Conservation (phyloP, 2,329 filamentous ascomycete genomes). For the Stemphylium lycopersici region DNA sequence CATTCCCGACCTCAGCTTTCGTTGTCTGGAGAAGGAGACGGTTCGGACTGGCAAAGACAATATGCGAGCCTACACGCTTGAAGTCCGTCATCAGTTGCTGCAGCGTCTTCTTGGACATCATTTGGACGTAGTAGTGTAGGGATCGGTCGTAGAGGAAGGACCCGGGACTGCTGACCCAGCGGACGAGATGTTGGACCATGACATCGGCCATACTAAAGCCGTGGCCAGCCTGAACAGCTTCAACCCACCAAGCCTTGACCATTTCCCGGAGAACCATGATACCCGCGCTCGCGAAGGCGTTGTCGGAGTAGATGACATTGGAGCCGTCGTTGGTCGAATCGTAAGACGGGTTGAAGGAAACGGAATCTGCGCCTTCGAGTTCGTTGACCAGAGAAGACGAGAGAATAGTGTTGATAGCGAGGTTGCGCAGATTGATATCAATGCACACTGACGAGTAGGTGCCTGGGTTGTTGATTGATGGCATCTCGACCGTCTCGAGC, state of each 20-base stretch:
- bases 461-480: constrained; percentile 87
- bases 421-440: constrained; percentile 89
- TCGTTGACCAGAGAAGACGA: constrained; percentile 97
- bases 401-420: constrained; percentile 96
- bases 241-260: constrained; percentile 98
- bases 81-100: constrained; percentile 98
- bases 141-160: constrained; percentile 96
- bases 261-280: constrained; percentile 93
- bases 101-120: constrained; percentile 97
- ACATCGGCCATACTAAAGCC: constrained; percentile 84
- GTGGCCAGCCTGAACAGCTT: constrained; percentile 81
- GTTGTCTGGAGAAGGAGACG: constrained; percentile 91
- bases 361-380: constrained; percentile 84
- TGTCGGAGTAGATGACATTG: constrained; percentile 80
- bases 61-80: constrained; percentile 88
- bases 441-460: constrained; percentile 97
- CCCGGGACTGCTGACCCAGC: constrained; percentile 93
- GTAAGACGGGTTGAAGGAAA: constrained; percentile 80
- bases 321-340: constrained; percentile 66
- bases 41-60: constrained; percentile 93
- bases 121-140: constrained; percentile 95
- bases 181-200: constrained; percentile 94
- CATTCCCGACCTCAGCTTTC: constrained; percentile 95
- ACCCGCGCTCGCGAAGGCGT: constrained; percentile 89
- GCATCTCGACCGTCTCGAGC: constrained; percentile 88